Conservation (phyloP, 1,139 yeast genomes). For the Hyphopichia wangnamkhiaoensis region DNA sequence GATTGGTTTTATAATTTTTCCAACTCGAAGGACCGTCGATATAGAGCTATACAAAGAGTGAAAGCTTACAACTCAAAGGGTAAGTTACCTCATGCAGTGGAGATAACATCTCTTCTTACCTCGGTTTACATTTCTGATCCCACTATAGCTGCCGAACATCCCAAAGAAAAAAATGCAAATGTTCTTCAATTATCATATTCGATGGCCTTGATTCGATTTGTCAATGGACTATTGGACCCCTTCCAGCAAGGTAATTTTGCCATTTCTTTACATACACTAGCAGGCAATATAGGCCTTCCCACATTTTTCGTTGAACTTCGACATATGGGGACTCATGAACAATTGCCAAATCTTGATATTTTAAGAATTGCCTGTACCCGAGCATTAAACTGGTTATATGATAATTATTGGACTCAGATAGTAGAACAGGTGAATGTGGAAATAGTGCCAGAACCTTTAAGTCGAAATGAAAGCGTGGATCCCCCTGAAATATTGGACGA, state of each 20-base stretch:
- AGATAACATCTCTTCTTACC: slow-evolving; percentile 61
- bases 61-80: slow-evolving; percentile 40
- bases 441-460: too few relatives aligned
- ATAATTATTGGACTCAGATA: slow-evolving; percentile 68
- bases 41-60: slow-evolving; percentile 48
- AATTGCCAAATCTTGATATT: slow-evolving; percentile 68
- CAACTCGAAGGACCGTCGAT: slow-evolving; percentile 23
- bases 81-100: slow-evolving; percentile 47
- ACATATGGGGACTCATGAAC: slow-evolving; percentile 91
- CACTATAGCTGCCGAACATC: slow-evolving; percentile 14
- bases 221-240: slow-evolving; percentile 89
- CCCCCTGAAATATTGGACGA: slow-evolving; percentile 16
- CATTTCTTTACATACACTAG: slow-evolving; percentile 74
- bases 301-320: slow-evolving; percentile 85
- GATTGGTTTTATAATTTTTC: slow-evolving; percentile 56
- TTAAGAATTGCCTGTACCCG: slow-evolving; percentile 56
- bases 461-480: slow-evolving; percentile 18
- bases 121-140: slow-evolving; percentile 54
- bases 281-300: slow-evolving; percentile 70
- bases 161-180: slow-evolving; percentile 21
- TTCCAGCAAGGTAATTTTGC: slow-evolving; percentile 79
- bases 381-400: slow-evolving; percentile 77
- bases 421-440: slow-evolving; percentile 27
- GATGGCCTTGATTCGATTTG: slow-evolving; percentile 82
- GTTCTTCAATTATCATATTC: slow-evolving; percentile 57